Conservation (phyloP, 2,329 filamentous ascomycete genomes). For the Cercospora sp. region DNA sequence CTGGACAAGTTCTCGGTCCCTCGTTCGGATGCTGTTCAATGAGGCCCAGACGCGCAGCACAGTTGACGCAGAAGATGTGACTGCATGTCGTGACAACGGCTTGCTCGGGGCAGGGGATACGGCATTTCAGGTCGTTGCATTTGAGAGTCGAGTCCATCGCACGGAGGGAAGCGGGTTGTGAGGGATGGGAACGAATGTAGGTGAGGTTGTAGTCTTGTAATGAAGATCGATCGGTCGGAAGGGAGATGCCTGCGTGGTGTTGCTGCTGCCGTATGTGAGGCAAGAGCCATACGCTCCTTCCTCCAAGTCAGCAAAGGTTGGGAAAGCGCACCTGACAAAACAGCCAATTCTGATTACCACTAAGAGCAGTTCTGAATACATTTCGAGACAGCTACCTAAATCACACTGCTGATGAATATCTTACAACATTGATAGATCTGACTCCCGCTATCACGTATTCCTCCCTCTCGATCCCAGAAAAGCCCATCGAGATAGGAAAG, state of each 20-base stretch:
- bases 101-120: constrained; percentile 64
- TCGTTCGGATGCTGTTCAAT: constrained; percentile 41
- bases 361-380: constrained; percentile 2
- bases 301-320: neutral
- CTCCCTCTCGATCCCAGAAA: neutral
- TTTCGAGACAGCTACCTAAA: constrained; percentile 8
- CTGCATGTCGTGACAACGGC: constrained; percentile 91
- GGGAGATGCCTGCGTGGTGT: neutral
- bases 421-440: constrained; percentile 8
- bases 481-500: neutral
- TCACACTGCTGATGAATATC: constrained; percentile 9
- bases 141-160: constrained; percentile 72
- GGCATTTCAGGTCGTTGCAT: constrained; percentile 81
- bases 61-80: constrained; percentile 82
- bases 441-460: neutral
- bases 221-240: neutral
- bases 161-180: neutral
- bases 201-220: neutral
- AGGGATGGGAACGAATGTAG: neutral
- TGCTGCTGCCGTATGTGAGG: neutral
- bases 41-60: constrained; percentile 67
- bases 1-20: constrained; percentile 67
- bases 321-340: neutral
- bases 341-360: neutral
- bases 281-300: neutral